A percentile compares a stretch with the other conserved stretches of the same genome.
Conservation (phyloP, 495 filamentous ascomycete genomes). For the Rusavskia elegans region DNA sequence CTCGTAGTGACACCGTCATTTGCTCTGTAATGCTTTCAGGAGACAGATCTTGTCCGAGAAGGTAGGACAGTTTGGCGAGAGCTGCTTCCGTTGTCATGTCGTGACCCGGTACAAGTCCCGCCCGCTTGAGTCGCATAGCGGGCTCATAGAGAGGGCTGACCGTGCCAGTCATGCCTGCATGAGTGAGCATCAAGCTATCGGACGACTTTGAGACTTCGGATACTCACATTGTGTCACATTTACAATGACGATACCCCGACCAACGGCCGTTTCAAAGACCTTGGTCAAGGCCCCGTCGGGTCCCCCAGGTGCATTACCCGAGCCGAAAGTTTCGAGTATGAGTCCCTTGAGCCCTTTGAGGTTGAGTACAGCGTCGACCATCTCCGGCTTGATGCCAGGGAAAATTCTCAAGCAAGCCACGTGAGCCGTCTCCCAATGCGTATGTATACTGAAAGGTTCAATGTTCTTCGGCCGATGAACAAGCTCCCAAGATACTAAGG, state of each 20-base stretch:
- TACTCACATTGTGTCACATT: conserved; percentile 79
- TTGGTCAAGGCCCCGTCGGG: conserved; percentile 70
- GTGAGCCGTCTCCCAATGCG: conserved; percentile 67
- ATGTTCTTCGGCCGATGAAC: conserved; percentile 61
- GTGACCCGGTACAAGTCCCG: conserved; percentile 81
- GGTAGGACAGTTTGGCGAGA: conserved; percentile 81
- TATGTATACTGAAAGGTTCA: conserved; percentile 59
- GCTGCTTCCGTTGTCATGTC: conserved; percentile 92
- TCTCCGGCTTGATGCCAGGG: conserved; percentile 85
- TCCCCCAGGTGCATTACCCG: conserved; percentile 81
- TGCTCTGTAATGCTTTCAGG: conserved; percentile 44
- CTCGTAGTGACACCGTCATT: conserved; percentile 66
- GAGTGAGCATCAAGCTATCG: not conserved
- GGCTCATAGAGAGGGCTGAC: conserved; percentile 86
- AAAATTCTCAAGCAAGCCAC: conserved; percentile 92
- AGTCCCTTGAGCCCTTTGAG: conserved; percentile 68
- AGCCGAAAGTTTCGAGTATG: conserved; percentile 88
- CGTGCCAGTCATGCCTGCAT: conserved; percentile 53
- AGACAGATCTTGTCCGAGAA: conserved; percentile 55
- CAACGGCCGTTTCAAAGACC: conserved; percentile 61
- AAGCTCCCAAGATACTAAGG: conserved; percentile 70
- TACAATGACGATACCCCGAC: conserved; percentile 73
- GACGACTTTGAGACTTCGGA: not conserved
- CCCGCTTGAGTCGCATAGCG: conserved; percentile 70
- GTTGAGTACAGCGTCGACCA: conserved; percentile 77